These are phyloP conservation scores for Neurospora sp. DNA, from an alignment of 495 filamentous ascomycete species.

Conservation along the genomic window DNA sequence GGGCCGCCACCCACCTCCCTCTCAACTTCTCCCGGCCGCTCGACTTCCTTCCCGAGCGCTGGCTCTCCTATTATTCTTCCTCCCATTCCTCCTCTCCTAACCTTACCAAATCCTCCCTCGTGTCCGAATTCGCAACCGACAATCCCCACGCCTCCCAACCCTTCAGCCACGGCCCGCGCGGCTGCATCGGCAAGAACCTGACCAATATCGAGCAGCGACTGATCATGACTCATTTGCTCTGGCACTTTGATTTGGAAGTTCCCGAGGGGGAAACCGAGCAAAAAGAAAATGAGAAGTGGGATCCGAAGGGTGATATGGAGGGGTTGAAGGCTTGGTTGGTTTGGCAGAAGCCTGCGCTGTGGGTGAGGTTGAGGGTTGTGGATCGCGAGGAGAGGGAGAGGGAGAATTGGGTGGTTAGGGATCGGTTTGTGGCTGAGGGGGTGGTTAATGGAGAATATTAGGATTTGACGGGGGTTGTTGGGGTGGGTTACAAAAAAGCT, in stretches of 20 bases:
- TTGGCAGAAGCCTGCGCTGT: slow-evolving; percentile 3
- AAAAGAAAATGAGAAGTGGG: not conserved
- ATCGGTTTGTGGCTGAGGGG: not conserved
- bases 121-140: slow-evolving; percentile 14
- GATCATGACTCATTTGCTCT: slow-evolving; percentile 4
- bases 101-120: no score
- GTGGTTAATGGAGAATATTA: not conserved
- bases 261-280: not conserved
- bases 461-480: not conserved
- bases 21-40: slow-evolving; percentile 25
- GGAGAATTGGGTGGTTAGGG: not conserved
- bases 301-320: not conserved
- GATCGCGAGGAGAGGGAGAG: not conserved
- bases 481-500: no score
- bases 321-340: slow-evolving; percentile 3
- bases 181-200: slow-evolving; percentile 39
- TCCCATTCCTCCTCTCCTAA: not conserved
- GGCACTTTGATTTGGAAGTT: slow-evolving; percentile 1
- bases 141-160: slow-evolving; percentile 17
- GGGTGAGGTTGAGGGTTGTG: slow-evolving; percentile 1
- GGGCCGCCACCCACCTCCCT: slow-evolving; percentile 6
- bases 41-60: slow-evolving; percentile 36
- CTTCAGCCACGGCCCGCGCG: slow-evolving; percentile 33
- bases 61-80: slow-evolving; percentile 18
- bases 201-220: slow-evolving; percentile 18